These are phyloP conservation scores for Dictyostelium capitatum DNA, from an alignment of 78 protist genomes.

Conservation along the genomic window DNA sequence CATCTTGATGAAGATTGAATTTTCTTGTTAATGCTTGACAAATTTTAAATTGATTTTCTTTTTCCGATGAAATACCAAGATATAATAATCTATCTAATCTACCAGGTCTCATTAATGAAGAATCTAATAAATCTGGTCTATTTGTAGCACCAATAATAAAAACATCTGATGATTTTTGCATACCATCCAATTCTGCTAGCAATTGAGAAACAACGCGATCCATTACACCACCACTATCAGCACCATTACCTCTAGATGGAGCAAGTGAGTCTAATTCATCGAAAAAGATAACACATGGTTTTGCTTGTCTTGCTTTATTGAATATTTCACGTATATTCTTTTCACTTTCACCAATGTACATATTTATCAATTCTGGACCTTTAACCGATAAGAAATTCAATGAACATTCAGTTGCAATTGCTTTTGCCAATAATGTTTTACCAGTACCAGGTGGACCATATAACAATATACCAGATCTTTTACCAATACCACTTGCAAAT, in stretches of 20 bases:
- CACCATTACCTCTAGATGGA: conserved; percentile 87
- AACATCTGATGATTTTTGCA: conserved; percentile 81
- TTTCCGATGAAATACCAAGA: conserved; percentile 74
- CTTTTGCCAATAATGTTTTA: conserved; percentile 94
- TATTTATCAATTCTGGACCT: conserved; percentile 96
- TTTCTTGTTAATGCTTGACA: conserved; percentile 80
- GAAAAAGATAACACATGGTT: conserved; percentile 96
- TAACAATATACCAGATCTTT: conserved; percentile 94
- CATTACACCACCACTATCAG: conserved; percentile 90
- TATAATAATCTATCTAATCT: conserved; percentile 85
- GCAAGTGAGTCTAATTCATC: conserved; percentile 97
- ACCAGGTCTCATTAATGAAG: conserved; percentile 98
- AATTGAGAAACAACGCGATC: conserved; percentile 93
- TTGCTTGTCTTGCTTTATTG: conserved; percentile 85
- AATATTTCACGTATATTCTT: conserved; percentile 93
- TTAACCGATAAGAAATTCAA: conserved; percentile 84
- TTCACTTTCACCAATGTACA: conserved; percentile 97
- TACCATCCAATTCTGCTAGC: conserved; percentile 93
- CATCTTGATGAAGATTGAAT: conserved; percentile 65
- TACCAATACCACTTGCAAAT: conserved; percentile 86
- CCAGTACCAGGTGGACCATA: conserved; percentile 99
- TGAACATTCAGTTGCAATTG: conserved; percentile 90
- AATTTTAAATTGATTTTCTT: conserved; percentile 55
- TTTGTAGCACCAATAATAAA: conserved; percentile 99
- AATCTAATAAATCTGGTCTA: conserved; percentile 97